Conservation (phyloP, 805 yeast species). For the Lipomyces mesembrius region DNA sequence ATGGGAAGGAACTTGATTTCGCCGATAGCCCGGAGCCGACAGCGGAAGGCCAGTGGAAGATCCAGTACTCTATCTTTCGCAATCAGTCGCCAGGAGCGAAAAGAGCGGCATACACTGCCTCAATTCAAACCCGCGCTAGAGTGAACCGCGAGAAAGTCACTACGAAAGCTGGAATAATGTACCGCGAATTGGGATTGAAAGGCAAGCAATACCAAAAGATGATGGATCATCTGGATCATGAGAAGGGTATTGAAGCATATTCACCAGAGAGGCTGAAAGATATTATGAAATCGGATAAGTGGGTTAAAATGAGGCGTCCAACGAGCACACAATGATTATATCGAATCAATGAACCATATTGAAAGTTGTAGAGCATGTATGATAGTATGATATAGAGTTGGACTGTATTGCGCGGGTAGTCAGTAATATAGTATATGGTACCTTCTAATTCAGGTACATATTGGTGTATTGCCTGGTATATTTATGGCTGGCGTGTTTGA, state of each 20-base stretch:
- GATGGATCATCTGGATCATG: constrained; percentile 35
- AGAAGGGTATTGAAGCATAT: constrained; percentile 16
- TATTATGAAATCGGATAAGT: constrained; percentile 3
- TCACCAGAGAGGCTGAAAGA: constrained; percentile 15
- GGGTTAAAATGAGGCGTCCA: not conserved
- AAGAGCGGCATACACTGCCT: not conserved
- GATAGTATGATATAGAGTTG: not conserved
- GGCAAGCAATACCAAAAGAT: constrained; percentile 41
- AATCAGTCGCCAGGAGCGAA: not conserved
- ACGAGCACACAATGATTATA: not conserved
- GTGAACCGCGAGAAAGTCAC: constrained; percentile 17
- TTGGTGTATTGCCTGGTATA: not conserved
- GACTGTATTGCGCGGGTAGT: not conserved
- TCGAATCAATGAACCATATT: not conserved
- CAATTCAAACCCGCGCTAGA: not conserved
- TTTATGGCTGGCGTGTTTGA: too few species aligned
- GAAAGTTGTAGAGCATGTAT: not conserved
- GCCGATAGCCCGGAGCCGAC: constrained; percentile 19
- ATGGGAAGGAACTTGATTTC: constrained; percentile 8
- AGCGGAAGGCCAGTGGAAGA: constrained; percentile 13
- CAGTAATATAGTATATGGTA: not conserved
- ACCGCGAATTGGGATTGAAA: constrained; percentile 43
- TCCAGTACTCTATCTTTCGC: constrained; percentile 13
- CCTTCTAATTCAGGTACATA: too few species aligned
- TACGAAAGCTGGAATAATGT: constrained; percentile 33